These are phyloP conservation scores for Saccharomycopsis crataegensis DNA, from an alignment of 1,139 yeast species.

Conservation along the genomic window DNA sequence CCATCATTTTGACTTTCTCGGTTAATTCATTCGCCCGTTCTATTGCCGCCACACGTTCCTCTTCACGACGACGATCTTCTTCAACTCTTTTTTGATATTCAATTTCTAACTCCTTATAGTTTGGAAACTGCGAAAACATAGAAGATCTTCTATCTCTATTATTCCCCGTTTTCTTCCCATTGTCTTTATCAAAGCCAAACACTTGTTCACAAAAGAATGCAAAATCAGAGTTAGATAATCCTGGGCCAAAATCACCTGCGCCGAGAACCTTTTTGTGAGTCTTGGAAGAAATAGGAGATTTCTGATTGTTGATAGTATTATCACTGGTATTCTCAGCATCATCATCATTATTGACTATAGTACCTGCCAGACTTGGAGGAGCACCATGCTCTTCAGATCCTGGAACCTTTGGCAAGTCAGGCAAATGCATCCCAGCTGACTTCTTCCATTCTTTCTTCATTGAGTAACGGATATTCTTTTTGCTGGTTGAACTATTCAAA, in stretches of 20 bases:
- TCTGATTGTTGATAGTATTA: not conserved
- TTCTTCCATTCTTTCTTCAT: constrained; percentile 1
- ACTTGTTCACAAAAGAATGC: constrained; percentile 30
- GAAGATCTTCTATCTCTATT: constrained; percentile 16
- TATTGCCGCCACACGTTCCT: constrained; percentile 16
- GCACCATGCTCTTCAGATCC: not conserved
- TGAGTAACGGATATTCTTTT: constrained; percentile 3
- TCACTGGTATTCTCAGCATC: not conserved
- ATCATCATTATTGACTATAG: too few relatives aligned
- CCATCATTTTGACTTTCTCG: constrained; percentile 30
- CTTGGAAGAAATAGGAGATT: not conserved
- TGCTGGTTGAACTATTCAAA: constrained; percentile 8
- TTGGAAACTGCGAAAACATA: constrained; percentile 10
- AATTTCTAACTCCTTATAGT: constrained; percentile 20
- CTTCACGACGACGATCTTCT: constrained; percentile 25
- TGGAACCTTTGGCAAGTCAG: constrained; percentile 3
- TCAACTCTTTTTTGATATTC: constrained; percentile 26
- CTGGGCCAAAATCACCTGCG: not conserved
- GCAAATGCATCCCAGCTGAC: constrained; percentile 5
- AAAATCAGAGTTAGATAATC: constrained; percentile 23
- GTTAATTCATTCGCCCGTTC: constrained; percentile 17
- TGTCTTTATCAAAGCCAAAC: constrained; percentile 24
- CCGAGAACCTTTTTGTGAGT: not conserved
- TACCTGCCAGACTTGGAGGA: not conserved
- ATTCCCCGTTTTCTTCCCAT: constrained; percentile 12